Evolutionary conservation across 108 stramenopile species (phyloP), one percentile per base, ranked within the genome.

Genomic region (Epithemia pelagica): DNA sequence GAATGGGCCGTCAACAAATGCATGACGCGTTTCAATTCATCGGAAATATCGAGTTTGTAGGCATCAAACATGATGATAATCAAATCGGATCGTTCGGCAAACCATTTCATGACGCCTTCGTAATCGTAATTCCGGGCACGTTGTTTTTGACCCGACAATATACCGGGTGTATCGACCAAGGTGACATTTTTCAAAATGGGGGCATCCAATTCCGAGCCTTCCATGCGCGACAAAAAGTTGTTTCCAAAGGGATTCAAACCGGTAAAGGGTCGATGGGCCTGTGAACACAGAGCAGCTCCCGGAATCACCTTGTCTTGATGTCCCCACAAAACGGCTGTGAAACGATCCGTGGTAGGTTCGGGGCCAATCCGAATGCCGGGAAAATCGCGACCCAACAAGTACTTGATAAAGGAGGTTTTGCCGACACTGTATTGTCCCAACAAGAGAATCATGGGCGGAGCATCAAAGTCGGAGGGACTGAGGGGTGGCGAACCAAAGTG

Each of bases 11-110:
- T 83, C 46, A 98, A 76, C 0, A 88, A 75, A 58, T 95, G 86
- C 74, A 98, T 94, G n/a, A 89, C 91, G 23, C 65, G 30, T 65
- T 83, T 87, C 59, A 98, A 70, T 78, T 98, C 97, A 84, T 98
- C 97, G 1, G 93, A 94, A 46, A 98, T 96, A 74, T 98, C 97
- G 28, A 98, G 79, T 79, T 98, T 98, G 79, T 96, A 92, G 8
- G 95, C 96, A 69, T 98, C 97, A 77, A 99, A 98, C 81, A 99
- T 93, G 8, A 99, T 81, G 51, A 99, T 95, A 37, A 99, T 95
- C 52, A 98, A 75, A 80, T 99, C 98, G 29, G 96, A 87, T 29
- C 98, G 87, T 78, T 96, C 96, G 1, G 96, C 98, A 70, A 99
- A 99, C 98, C 98, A 99, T 71, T 92, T 88, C 91, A 94, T 90